Evolutionary conservation across 1,284 basidiomycete species (phyloP), one percentile per base, ranked within the genome.

Genomic region (Malassezia restricta): DNA sequence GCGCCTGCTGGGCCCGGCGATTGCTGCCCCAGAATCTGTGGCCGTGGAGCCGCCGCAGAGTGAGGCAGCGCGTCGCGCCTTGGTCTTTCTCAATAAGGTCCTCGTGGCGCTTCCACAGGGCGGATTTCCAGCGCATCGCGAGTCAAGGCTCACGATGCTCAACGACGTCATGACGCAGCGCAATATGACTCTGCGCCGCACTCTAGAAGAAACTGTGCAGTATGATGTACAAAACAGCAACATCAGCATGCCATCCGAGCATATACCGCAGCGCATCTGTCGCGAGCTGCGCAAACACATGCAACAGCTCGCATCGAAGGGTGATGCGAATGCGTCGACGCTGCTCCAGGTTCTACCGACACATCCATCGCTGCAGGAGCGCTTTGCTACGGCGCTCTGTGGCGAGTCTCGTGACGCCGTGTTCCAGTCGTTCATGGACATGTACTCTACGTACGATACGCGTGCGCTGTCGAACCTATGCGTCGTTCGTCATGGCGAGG

Each of bases 11-110:
- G 50, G 50, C 12, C 50, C 50, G 5, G 35, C 50, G 24, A 32
- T 52, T 11, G 44, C 37, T 12, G 40, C 35, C 12, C 50, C 50
- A 3, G 30, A n/a, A 11, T 14, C 31, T 1, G 28, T 47, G n/a
- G 43, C n/a, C 14, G 44, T 47, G 12, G 8, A 38, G 39, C 8
- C 40, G 38, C 40, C 50, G 3, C 24, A 24, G 29, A 30, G 35
- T 12, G 24, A 39, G 8, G n/a, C 31, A 38, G 15, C 30, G 4
- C 50, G 33, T 8, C 40, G 44, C 15, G 44, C 45, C 1, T 27
- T 52, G 28, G 6, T 46, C 20, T 45, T 52, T 12, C 32, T 52
- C 0, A 47, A 41, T 44, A 52, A 52, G 39, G 44, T 47, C 24
- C 28, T 47, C 7, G 39, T 52, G n/a, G 50, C 44, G 11, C 44